Conservation (phyloP, 371 early-diverging fungal species). For the Apophysomyces variabilis region DNA sequence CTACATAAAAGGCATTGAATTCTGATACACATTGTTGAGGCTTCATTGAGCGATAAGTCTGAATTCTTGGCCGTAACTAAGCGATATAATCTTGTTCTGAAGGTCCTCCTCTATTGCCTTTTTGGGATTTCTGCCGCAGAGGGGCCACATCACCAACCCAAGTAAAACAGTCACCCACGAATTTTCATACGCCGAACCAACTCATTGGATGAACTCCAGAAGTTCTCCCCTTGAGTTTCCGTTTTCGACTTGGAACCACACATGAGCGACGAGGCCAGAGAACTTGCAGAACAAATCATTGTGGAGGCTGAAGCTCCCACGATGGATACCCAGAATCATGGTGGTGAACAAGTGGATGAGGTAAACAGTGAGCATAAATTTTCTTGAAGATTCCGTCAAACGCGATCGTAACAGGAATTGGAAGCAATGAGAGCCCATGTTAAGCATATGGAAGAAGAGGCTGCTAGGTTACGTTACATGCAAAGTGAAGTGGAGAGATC, state of each 20-base stretch:
- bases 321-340: not conserved
- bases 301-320: conserved; percentile 18
- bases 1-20: too few species aligned
- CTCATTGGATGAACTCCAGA: too few species aligned
- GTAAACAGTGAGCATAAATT: conserved; percentile 18
- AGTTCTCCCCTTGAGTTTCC: too few species aligned
- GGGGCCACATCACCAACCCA: not conserved
- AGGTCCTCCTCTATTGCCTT: too few species aligned
- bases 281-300: conserved; percentile 16
- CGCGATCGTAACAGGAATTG: conserved; percentile 53
- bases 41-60: too few species aligned
- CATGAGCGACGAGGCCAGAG: conserved; percentile 11
- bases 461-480: conserved; percentile 92
- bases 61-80: too few species aligned
- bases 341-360: conserved; percentile 41
- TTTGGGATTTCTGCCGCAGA: too few species aligned
- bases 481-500: conserved; percentile 89
- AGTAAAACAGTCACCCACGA: not conserved
- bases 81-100: too few species aligned
- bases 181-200: too few species aligned
- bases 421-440: conserved; percentile 90
- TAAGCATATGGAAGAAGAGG: conserved; percentile 94
- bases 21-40: too few species aligned
- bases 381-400: not conserved
- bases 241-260: not conserved